Evolutionary conservation across 495 filamentous ascomycete species (phyloP).

Genomic region (Penicillium angulare): DNA sequence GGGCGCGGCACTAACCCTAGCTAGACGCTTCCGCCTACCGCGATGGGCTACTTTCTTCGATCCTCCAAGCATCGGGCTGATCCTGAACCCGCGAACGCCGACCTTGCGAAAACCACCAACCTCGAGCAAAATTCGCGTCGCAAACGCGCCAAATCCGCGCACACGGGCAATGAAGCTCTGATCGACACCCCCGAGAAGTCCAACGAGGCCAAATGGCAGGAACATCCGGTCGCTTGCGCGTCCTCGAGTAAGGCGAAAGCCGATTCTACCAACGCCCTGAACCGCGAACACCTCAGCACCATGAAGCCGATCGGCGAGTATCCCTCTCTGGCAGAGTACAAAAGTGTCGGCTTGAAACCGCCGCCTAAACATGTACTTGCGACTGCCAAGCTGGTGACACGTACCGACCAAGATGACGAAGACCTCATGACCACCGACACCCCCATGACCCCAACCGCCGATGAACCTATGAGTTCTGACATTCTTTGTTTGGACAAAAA

Average conservation of each 20-base stretch:
- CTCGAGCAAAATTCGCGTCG: conserved; percentile 16
- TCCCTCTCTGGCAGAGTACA: conserved; percentile 24
- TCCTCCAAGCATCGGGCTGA: conserved; percentile 10
- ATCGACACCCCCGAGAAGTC: neutral
- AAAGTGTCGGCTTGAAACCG: conserved; percentile 18
- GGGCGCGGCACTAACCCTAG: conserved; percentile 26
- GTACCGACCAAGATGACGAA: conserved; percentile 3
- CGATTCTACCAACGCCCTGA: conserved; percentile 3
- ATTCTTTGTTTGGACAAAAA: conserved; percentile 6
- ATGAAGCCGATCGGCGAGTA: conserved; percentile 30
- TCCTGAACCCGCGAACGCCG: conserved; percentile 13
- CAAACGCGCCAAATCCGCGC: conserved; percentile 10
- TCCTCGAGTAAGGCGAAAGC: conserved; percentile 8
- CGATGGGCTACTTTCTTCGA: conserved; percentile 20
- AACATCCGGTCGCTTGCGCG: conserved; percentile 11
- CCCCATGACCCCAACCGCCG: conserved; percentile 15
- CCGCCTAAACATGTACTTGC: conserved; percentile 4
- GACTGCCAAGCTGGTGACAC: conserved; percentile 3
- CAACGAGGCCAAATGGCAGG: conserved; percentile 9
- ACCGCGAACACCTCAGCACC: conserved; percentile 6
- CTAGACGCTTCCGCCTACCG: conserved; percentile 24
- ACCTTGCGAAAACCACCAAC: conserved; percentile 7
- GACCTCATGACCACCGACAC: conserved; percentile 8
- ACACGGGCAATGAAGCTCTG: conserved; percentile 7
- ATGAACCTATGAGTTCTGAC: conserved; percentile 10